These are phyloP conservation scores for Corynascus novoguineensis DNA, from an alignment of 495 filamentous ascomycete species.

Conservation along the genomic window DNA sequence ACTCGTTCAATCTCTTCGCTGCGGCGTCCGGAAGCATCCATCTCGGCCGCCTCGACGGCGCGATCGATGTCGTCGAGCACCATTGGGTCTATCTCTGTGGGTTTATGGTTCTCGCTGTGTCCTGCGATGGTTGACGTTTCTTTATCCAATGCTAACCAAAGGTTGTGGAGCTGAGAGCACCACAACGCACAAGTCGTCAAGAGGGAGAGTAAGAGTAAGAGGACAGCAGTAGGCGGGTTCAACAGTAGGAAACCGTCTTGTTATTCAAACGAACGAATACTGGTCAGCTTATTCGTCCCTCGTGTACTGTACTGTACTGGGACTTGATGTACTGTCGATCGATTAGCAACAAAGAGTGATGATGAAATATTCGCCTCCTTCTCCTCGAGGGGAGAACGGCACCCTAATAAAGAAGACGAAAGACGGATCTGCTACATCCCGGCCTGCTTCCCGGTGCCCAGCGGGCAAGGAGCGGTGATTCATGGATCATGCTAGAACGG, in stretches of 20 bases:
- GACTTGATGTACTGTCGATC: too few relatives aligned
- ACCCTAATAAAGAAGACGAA: conserved; percentile 5
- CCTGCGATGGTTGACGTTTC: neutral
- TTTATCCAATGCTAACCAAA: neutral
- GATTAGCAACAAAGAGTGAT: neutral
- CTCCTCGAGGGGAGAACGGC: neutral
- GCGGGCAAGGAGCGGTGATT: neutral
- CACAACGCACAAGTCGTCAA: neutral
- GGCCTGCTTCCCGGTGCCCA: too few relatives aligned
- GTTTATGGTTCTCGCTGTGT: neutral
- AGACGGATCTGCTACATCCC: conserved; percentile 1
- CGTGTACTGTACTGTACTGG: too few relatives aligned
- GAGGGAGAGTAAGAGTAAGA: neutral
- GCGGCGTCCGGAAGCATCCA: conserved; percentile 29
- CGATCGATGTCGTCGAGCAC: conserved; percentile 49
- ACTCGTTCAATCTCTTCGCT: conserved; percentile 49
- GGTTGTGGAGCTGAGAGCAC: neutral
- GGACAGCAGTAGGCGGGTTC: neutral
- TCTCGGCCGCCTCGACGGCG: conserved; percentile 47
- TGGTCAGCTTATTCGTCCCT: neutral
- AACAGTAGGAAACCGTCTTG: neutral
- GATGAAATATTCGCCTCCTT: conserved; percentile 11
- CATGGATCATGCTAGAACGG: neutral
- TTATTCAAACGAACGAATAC: neutral
- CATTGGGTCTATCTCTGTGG: conserved; percentile 13